Evolutionary conservation across 257 asterid genomes (phyloP).

Genomic region (Misopates orontium): DNA sequence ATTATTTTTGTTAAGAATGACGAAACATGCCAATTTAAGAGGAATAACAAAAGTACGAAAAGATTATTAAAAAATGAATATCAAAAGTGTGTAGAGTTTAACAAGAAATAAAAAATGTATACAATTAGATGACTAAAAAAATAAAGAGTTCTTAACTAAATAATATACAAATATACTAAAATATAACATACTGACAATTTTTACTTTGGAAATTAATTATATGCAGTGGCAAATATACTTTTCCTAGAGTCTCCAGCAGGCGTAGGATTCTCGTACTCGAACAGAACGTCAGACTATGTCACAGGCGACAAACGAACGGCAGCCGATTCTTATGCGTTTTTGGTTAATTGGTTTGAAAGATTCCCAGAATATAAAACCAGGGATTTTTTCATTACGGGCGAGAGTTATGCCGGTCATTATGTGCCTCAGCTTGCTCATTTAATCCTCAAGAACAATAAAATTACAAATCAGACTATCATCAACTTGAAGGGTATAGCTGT

Average conservation of each 20-base stretch:
- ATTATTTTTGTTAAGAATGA: too few species aligned
- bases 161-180: too few species aligned
- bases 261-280: conserved; percentile 17
- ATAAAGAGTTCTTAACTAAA: too few species aligned
- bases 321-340: conserved; percentile 9
- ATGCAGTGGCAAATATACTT: conserved; percentile 10
- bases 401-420: conserved; percentile 18
- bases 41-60: too few species aligned
- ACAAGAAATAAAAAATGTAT: too few species aligned
- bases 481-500: conserved; percentile 6
- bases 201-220: too few species aligned
- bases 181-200: too few species aligned
- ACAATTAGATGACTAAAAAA: too few species aligned
- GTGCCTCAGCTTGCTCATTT: conserved; percentile 8
- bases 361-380: conserved; percentile 10
- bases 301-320: background rate
- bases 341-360: conserved; percentile 15
- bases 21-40: too few species aligned
- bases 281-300: background rate
- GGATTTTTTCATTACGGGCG: conserved; percentile 10
- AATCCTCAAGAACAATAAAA: conserved; percentile 2
- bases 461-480: background rate
- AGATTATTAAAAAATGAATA: too few species aligned
- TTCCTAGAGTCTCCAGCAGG: conserved; percentile 7
- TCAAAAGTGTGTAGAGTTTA: too few species aligned